A percentile compares a stretch with the other conserved stretches of the same genome.
Evolutionary conservation across 73 alveolate species (phyloP).

Genomic region (Blepharisma japonicum): DNA sequence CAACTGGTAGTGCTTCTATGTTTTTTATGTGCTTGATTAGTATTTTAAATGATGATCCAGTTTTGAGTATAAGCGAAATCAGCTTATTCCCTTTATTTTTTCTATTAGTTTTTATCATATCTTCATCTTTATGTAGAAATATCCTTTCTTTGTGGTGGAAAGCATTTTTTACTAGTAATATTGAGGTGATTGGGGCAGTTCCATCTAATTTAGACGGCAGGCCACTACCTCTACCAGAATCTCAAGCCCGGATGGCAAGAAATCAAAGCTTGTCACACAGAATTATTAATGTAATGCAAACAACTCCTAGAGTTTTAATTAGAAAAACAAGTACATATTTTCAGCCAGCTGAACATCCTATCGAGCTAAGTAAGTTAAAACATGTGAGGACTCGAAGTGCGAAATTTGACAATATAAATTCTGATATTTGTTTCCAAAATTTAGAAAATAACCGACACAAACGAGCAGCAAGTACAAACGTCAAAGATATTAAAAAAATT

Average conservation of each 20-base stretch:
- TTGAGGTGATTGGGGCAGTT: not conserved
- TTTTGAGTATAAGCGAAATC: not conserved
- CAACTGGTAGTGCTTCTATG: not conserved
- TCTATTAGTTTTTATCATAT: not conserved
- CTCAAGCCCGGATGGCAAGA: not conserved
- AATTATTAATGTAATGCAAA: not conserved
- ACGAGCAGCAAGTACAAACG: not conserved
- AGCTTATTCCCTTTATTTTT: not conserved
- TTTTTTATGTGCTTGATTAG: not conserved
- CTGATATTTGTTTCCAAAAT: not conserved
- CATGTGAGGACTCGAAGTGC: not conserved
- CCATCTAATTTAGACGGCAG: not conserved
- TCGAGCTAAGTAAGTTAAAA: too few relatives aligned
- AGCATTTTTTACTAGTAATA: not conserved
- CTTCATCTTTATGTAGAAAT: not conserved
- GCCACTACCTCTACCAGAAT: not conserved
- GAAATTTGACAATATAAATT: not conserved
- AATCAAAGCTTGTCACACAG: too few relatives aligned
- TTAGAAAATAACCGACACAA: not conserved
- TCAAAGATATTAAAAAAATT: not conserved
- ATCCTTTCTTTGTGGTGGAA: not conserved
- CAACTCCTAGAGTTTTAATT: not conserved
- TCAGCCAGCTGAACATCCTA: conserved; percentile 1
- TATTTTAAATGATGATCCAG: too few relatives aligned
- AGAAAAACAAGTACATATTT: conserved; percentile 17